Conservation (phyloP, 192 early-diverging fungal genomes). For the Mortierella alpina region DNA sequence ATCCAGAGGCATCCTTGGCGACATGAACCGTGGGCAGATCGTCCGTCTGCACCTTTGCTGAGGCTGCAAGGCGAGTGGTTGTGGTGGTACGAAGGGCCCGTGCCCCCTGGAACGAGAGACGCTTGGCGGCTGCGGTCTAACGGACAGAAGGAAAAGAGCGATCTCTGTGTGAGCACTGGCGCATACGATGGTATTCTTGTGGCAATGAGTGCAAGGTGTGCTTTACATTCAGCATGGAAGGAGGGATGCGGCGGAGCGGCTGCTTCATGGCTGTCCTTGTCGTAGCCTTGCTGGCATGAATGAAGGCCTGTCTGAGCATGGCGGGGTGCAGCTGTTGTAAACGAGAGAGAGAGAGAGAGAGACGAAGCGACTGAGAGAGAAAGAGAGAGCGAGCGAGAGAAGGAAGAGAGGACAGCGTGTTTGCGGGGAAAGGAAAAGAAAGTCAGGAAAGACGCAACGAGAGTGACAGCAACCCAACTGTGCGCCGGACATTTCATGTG, state of each 20-base stretch:
- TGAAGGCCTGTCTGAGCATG: slow-evolving; percentile 25
- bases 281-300: slow-evolving; percentile 6
- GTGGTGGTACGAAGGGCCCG: slow-evolving; percentile 19
- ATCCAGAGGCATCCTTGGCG: not conserved
- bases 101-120: slow-evolving; percentile 1
- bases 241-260: not conserved
- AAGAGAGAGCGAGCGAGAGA: not conserved
- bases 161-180: no score
- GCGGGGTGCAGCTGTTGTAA: not conserved
- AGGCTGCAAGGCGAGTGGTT: not conserved
- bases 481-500: no score
- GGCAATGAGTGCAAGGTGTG: not conserved
- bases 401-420: not conserved
- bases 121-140: not conserved
- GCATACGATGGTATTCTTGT: not conserved
- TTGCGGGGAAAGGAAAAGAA: not conserved
- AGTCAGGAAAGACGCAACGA: not conserved
- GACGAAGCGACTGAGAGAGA: not conserved
- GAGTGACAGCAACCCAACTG: not conserved
- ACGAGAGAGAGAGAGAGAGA: not conserved
- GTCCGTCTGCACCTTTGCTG: not conserved
- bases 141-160: not conserved
- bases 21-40: slow-evolving; percentile 5
- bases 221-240: not conserved
- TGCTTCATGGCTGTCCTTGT: not conserved